Conservation (phyloP, 306 rosid species). For the Cucurbita argyrosperma region DNA sequence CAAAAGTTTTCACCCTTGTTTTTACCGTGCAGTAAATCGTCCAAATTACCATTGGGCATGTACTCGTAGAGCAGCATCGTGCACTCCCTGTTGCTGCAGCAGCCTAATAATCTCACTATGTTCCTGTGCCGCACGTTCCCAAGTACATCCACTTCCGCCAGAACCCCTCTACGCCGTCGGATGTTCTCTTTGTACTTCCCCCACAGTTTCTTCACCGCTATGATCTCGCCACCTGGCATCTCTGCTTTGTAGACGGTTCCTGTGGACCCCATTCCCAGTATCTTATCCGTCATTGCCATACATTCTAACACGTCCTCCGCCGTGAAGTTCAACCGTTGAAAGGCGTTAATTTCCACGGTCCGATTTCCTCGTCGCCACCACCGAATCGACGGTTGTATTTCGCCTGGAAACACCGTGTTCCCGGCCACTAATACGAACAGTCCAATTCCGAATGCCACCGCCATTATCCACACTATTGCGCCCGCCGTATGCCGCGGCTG, state of each 20-base stretch:
- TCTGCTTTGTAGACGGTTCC: constrained; percentile 79
- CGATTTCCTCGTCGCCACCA: constrained; percentile 24
- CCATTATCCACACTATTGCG: constrained; percentile 77
- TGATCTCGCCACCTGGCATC: constrained; percentile 89
- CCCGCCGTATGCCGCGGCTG: constrained; percentile 62
- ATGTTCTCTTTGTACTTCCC: constrained; percentile 58
- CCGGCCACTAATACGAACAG: constrained; percentile 68
- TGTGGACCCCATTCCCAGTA: constrained; percentile 79
- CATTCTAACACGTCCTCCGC: constrained; percentile 81
- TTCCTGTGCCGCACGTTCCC: constrained; percentile 93
- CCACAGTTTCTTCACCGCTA: constrained; percentile 83
- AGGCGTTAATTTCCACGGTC: constrained; percentile 81
- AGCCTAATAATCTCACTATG: constrained; percentile 86
- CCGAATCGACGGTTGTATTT: constrained; percentile 33
- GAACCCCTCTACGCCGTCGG: constrained; percentile 68
- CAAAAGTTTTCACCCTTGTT: constrained; percentile 56
- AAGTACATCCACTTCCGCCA: constrained; percentile 88
- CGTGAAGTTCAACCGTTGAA: constrained; percentile 76
- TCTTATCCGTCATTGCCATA: constrained; percentile 50
- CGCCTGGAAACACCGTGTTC: constrained; percentile 75
- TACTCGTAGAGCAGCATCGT: constrained; percentile 90
- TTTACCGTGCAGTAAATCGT: constrained; percentile 57
- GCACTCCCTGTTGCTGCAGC: constrained; percentile 75
- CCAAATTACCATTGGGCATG: constrained; percentile 83
- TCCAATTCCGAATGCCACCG: constrained; percentile 84